Evolutionary conservation across 2,329 filamentous ascomycete genomes (phyloP), one percentile per base, ranked within the genome.

Genomic region (Penicillium glabrum): DNA sequence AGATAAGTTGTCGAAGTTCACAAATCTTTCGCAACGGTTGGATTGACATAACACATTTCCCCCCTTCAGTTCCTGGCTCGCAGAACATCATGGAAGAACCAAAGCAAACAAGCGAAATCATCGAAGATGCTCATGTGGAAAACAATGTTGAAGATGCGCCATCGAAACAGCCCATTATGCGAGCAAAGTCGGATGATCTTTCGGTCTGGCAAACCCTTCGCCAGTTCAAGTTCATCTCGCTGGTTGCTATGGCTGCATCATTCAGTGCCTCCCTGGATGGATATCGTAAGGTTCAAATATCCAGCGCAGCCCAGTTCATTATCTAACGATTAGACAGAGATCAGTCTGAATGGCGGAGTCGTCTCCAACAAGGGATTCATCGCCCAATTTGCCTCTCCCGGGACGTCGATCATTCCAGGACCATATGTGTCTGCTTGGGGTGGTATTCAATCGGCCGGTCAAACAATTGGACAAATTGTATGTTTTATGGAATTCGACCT

Each of bases 231-330:
- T 58, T 62, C 1, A 66, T 75, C 0, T 72, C 69, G 0, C 19
- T 64, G 26, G 69, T 78, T 24, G 75, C 74, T 2, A 79, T 78
- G 75, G 54, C 61, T 47, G 76, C 75, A 5, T 73, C 77, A 0
- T 79, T 79, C 49, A 72, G 70, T 46, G 76, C 76, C 14, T 72
- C 76, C 0, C 62, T 78, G 0, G 77, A 79, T 63, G 77, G 77
- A 3, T 79, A 79, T 52, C 77, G 72, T 74, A 57, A 64, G 68
- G 7, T 2, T 3, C 5, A 23, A 6, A 3, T 5, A 46, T 10
- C 8, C 19, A 4, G 10, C 13, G 46, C 41, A 33, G 16, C 33
- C 23, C 14, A 16, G 43, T 24, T n/a, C 8, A 1, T 7, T 13
- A 21, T 27, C 48, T 51, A 9, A 51, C n/a, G 21, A 9, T 26